Base-by-base conservation (phyloP, 768 basidiomycete genomes). In the Pulveroboletus sp. region DNA sequence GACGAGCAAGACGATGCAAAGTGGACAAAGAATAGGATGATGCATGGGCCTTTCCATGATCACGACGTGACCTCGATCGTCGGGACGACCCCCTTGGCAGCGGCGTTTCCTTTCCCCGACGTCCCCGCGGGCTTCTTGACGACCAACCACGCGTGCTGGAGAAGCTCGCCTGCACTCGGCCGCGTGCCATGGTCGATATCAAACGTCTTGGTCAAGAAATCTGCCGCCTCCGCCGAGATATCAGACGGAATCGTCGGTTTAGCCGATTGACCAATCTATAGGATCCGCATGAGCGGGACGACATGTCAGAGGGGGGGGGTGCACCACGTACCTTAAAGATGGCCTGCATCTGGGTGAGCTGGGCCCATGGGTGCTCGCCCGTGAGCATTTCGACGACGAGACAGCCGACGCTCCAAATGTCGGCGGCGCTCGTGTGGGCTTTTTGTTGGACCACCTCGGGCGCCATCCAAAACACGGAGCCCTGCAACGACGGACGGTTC, bases 391-490 rank as follows among this genome's bases (percentile, higher is more conserved):
- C 94, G 12, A 97, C 91, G 21, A 97, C 85, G 40, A 97, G 71
- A 66, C 94, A 95, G 2, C 94, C 94, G 1, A 97, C 86, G 64
- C 90, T 91, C 94, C 94, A 97, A 46, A 97, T 94, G 65, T 97
- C 94, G 6, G 94, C 93, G 62, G 94, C 94, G 51, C 76, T 78
- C 10, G 93, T 94, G 63, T 97, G 91, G 0, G 84, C 81, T 21
- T 85, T 93, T 72, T 99, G 97, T 63, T 94, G 94, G 50, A 98
- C 97, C 17, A 97, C 93, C 69, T 97, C 95, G 0, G 95, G 95
- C 0, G 95, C 95, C 95, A 98, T 97, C 95, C 95, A 98, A 70
- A 97, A 98, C 11, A 97, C 94, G 2, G 94, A 97, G 2, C 97
- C 97, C 67, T 98, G 97, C 6, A 98, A 72, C 2, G 97, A 98